phyloP scores from a whole-genome alignment of 352 stramenopile genomes.

The Blastocystis hominis region DNA sequence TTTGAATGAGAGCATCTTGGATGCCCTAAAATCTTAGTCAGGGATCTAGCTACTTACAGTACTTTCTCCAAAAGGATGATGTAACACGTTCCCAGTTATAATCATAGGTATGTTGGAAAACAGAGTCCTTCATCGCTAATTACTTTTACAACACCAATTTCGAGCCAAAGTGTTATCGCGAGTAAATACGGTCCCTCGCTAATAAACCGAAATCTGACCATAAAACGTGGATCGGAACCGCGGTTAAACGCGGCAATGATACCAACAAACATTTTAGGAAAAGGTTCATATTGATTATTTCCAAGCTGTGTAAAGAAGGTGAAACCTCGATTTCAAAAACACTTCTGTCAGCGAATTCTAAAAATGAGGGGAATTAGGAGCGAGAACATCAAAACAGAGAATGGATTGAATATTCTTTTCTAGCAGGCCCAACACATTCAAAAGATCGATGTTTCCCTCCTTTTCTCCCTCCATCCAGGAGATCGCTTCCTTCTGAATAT shows the following conservation, averaged over 20 bases:
- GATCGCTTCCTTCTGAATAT: background rate
- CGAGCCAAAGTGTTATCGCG: constrained; percentile 32
- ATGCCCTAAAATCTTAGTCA: constrained; percentile 14
- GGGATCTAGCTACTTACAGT: background rate
- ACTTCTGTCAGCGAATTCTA: too few species aligned
- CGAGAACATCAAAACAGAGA: too few species aligned
- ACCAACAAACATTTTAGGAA: background rate
- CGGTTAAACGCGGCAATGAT: background rate
- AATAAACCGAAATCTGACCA: background rate
- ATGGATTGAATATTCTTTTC: background rate
- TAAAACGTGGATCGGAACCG: background rate
- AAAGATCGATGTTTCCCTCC: background rate
- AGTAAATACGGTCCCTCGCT: background rate
- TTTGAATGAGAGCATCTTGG: constrained; percentile 40
- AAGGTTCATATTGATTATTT: background rate
- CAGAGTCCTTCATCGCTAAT: constrained; percentile 18
- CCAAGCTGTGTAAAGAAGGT: too few species aligned
- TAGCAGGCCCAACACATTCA: background rate
- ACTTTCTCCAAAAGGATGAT: constrained; percentile 54
- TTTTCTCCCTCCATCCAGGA: background rate
- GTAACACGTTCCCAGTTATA: constrained; percentile 43
- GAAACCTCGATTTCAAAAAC: too few species aligned
- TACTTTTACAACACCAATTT: background rate
- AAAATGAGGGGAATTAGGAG: too few species aligned
- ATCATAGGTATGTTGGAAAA: constrained; percentile 53